Evolutionary conservation across 2,329 filamentous ascomycete genomes (phyloP).

Genomic region (Fusarium chaquense): DNA sequence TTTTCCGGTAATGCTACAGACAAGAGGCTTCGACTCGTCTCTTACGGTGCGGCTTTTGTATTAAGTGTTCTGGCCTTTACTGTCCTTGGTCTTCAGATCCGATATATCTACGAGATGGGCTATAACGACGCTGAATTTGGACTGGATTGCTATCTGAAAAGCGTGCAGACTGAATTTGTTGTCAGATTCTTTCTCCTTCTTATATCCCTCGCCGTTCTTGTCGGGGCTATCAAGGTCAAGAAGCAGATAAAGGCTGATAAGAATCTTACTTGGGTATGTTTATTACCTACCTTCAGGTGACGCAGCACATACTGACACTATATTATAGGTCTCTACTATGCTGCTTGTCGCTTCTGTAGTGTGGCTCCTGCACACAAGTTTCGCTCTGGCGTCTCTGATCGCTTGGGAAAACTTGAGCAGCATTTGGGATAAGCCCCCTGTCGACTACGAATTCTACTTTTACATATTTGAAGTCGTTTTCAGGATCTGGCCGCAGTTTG

Average conservation of each 20-base stretch:
- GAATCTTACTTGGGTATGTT: conserved; percentile 10
- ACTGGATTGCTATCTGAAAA: too few relatives aligned
- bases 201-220: conserved; percentile 22
- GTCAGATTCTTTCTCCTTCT: too few relatives aligned
- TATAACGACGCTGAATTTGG: too few relatives aligned
- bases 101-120: too few relatives aligned
- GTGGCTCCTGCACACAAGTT: conserved; percentile 42
- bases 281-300: not conserved
- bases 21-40: conserved; percentile 29
- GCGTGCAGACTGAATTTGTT: too few relatives aligned
- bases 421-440: too few relatives aligned
- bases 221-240: conserved; percentile 40
- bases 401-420: too few relatives aligned
- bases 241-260: conserved; percentile 25
- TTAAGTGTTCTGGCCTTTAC: conserved; percentile 34
- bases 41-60: conserved; percentile 31
- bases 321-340: conserved; percentile 38
- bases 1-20: conserved; percentile 25
- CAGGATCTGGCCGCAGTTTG: conserved; percentile 43
- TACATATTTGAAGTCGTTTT: conserved; percentile 46
- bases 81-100: conserved; percentile 31
- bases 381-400: too few relatives aligned
- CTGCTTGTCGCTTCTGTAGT: conserved; percentile 42
- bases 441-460: conserved; percentile 4
- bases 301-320: not conserved